phyloP scores from a whole-genome alignment of 1,284 basidiomycete species.

The Hymenochaete sp. region DNA sequence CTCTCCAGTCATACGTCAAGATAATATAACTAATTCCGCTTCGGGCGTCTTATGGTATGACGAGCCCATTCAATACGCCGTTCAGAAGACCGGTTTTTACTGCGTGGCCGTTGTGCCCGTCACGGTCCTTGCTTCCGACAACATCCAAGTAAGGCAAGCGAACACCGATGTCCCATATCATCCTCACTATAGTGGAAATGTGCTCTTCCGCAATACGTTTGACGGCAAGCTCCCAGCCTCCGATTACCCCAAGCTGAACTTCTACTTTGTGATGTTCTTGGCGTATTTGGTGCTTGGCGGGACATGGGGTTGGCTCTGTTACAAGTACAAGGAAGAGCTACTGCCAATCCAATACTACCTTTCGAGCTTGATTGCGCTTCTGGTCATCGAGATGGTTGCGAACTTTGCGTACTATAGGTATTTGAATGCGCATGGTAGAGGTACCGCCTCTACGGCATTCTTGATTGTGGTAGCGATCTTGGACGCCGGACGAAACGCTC shows the following conservation, averaged over 20 bases:
- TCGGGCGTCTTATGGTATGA: constrained; percentile 43
- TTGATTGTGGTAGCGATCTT: constrained; percentile 86
- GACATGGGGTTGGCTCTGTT: constrained; percentile 82
- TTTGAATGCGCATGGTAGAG: constrained; percentile 80
- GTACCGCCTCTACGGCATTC: constrained; percentile 70
- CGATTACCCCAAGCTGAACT: constrained; percentile 97
- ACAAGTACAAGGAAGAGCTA: constrained; percentile 73
- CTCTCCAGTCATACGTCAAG: constrained; percentile 25
- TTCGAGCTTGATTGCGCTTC: constrained; percentile 81
- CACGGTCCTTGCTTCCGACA: constrained; percentile 42
- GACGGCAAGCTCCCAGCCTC: constrained; percentile 83
- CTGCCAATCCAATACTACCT: constrained; percentile 91
- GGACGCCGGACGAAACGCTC: constrained; percentile 87
- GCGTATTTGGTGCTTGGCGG: constrained; percentile 1
- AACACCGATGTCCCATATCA: constrained; percentile 52
- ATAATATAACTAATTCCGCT: constrained; percentile 21
- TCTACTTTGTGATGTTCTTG: constrained; percentile 34
- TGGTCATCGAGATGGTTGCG: constrained; percentile 91
- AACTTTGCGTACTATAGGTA: constrained; percentile 86
- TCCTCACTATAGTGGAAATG: constrained; percentile 73
- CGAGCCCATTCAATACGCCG: constrained; percentile 66
- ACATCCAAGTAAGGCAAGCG: constrained; percentile 15
- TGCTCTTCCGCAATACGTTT: constrained; percentile 87
- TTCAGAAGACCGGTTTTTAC: constrained; percentile 90
- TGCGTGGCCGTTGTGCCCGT: constrained; percentile 87